Evolutionary conservation across 768 basidiomycete species (phyloP).

Genomic region (Mrakia hoshinonis): DNA sequence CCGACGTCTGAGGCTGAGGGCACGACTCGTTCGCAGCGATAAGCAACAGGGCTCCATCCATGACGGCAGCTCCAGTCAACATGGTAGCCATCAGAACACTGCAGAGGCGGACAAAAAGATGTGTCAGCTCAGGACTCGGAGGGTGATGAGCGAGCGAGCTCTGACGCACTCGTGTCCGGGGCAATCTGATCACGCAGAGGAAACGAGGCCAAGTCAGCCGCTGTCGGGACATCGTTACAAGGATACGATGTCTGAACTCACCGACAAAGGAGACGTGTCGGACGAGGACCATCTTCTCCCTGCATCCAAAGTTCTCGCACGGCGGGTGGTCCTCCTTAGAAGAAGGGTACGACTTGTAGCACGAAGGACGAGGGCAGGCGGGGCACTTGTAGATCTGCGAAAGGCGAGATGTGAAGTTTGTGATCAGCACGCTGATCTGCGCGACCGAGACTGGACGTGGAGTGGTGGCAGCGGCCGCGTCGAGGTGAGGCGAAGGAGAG

Average conservation of each 20-base stretch:
- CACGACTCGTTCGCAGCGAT: conserved; percentile 98
- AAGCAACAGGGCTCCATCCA: conserved; percentile 94
- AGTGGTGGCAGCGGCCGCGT: background rate
- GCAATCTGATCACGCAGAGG: conserved; percentile 51
- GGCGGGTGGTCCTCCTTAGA: conserved; percentile 89
- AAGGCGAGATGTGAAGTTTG: background rate
- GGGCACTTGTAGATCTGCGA: conserved; percentile 93
- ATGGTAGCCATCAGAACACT: conserved; percentile 98
- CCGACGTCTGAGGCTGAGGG: conserved; percentile 96
- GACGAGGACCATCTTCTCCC: conserved; percentile 61
- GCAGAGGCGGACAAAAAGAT: conserved; percentile 57
- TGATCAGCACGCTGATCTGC: background rate
- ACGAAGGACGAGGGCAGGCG: conserved; percentile 86
- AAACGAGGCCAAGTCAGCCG: background rate
- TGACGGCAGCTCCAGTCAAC: conserved; percentile 99
- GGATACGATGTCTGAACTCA: no score
- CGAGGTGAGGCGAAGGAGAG: no score
- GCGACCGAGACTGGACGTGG: background rate
- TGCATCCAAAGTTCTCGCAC: conserved; percentile 89
- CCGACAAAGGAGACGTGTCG: conserved; percentile 88
- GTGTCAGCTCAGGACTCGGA: background rate
- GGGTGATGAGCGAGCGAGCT: background rate
- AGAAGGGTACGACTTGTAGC: conserved; percentile 85
- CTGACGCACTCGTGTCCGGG: conserved; percentile 34
- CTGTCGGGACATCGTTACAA: no score